Conservation (phyloP, 1,284 basidiomycete genomes). For the Tilletia indica region DNA sequence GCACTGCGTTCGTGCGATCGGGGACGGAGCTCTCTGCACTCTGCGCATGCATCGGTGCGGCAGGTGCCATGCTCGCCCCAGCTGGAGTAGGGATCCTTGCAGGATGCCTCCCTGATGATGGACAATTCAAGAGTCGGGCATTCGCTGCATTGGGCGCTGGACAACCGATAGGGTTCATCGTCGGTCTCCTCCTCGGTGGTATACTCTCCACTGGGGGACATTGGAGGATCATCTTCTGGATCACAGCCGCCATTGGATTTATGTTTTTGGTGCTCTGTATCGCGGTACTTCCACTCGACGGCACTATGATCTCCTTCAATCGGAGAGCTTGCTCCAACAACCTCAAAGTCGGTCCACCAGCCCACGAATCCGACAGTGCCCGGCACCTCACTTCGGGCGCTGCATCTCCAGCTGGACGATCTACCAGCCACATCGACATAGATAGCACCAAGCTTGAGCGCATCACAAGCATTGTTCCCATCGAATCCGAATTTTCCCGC, state of each 20-base stretch:
- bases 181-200: slow-evolving; percentile 71
- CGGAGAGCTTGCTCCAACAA: background rate
- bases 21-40: slow-evolving; percentile 50
- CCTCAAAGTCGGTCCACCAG: background rate
- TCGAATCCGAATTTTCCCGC: background rate
- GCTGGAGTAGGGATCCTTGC: slow-evolving; percentile 52
- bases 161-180: slow-evolving; percentile 64
- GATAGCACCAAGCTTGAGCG: slow-evolving; percentile 19
- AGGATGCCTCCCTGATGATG: slow-evolving; percentile 46
- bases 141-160: slow-evolving; percentile 62
- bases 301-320: slow-evolving; percentile 4
- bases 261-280: slow-evolving; percentile 62
- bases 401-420: background rate
- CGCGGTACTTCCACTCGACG: slow-evolving; percentile 58
- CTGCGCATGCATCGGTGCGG: slow-evolving; percentile 44
- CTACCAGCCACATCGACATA: background rate
- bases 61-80: slow-evolving; percentile 33
- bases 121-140: slow-evolving; percentile 48
- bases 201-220: slow-evolving; percentile 59
- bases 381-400: slow-evolving; percentile 3
- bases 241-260: slow-evolving; percentile 63
- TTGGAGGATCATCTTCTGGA: slow-evolving; percentile 68
- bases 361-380: background rate
- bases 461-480: slow-evolving; percentile 16
- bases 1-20: slow-evolving; percentile 48